These are phyloP conservation scores for Cystobasidiopsis lactophilus DNA, from an alignment of 768 basidiomycete species.

Conservation along the genomic window DNA sequence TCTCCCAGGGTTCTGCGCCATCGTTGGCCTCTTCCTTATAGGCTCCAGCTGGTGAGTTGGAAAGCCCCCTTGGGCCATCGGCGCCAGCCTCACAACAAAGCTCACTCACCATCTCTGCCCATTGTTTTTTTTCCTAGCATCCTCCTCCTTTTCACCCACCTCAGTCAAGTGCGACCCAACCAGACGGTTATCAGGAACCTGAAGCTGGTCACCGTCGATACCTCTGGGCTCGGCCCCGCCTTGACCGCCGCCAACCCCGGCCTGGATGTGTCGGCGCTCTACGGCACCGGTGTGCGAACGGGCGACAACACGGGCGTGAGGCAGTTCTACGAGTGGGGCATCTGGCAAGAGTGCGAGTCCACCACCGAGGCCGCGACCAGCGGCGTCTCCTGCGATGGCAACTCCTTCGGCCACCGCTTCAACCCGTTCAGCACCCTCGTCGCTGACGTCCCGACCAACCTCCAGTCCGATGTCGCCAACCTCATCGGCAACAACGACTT, in stretches of 20 bases:
- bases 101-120: no score
- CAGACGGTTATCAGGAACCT: no score
- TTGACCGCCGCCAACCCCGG: background rate
- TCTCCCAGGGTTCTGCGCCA: no score
- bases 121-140: no score
- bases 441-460: slow-evolving; percentile 4
- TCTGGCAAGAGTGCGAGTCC: slow-evolving; percentile 1
- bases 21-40: no score
- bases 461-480: slow-evolving; percentile 1
- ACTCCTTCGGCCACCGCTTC: slow-evolving; percentile 2
- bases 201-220: slow-evolving; percentile 15
- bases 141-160: no score
- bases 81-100: no score
- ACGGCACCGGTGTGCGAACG: slow-evolving; percentile 5
- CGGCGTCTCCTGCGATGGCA: slow-evolving; percentile 3
- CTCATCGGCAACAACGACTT: slow-evolving; percentile 1
- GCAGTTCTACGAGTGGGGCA: slow-evolving; percentile 8
- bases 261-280: slow-evolving; percentile 1
- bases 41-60: no score
- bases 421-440: slow-evolving; percentile 4
- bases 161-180: no score
- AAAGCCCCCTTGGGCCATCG: no score
- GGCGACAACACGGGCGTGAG: slow-evolving; percentile 5
- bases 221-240: slow-evolving; percentile 10
- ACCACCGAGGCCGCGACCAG: background rate